Conservation (phyloP, 2,329 filamentous ascomycete genomes). For the Ophiostoma pallidulum region DNA sequence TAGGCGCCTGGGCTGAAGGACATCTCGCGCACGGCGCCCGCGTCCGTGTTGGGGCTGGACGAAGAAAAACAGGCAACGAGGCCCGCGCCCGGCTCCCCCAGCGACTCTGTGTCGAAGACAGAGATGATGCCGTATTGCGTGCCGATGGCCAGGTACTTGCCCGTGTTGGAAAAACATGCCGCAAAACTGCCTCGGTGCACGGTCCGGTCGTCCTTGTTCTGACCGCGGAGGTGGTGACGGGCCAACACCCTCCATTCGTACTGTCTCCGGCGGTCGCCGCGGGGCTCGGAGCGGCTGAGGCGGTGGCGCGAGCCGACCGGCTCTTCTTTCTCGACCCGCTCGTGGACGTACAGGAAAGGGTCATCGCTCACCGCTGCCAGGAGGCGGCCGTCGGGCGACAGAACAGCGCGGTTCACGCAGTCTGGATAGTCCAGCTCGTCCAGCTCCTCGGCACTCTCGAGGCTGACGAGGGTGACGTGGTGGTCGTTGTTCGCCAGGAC, state of each 20-base stretch:
- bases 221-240: slow-evolving; percentile 48
- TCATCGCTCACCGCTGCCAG: slow-evolving; percentile 82
- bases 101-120: slow-evolving; percentile 52
- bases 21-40: slow-evolving; percentile 83
- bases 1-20: slow-evolving; percentile 82
- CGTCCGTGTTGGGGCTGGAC: slow-evolving; percentile 58
- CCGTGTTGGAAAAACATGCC: slow-evolving; percentile 65
- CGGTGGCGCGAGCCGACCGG: slow-evolving; percentile 5
- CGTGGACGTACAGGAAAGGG: slow-evolving; percentile 76
- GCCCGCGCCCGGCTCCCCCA: slow-evolving; percentile 42
- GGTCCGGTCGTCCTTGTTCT: slow-evolving; percentile 43
- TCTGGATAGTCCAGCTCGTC: slow-evolving; percentile 67
- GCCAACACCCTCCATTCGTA: slow-evolving; percentile 44
- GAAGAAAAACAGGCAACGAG: slow-evolving; percentile 70
- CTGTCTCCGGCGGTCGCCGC: slow-evolving; percentile 9
- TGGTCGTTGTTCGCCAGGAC: slow-evolving; percentile 86
- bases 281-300: slow-evolving; percentile 15
- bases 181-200: slow-evolving; percentile 63
- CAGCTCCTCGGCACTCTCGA: slow-evolving; percentile 55
- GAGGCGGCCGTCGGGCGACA: slow-evolving; percentile 77
- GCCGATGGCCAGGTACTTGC: slow-evolving; percentile 62
- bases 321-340: slow-evolving; percentile 35
- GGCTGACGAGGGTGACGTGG: slow-evolving; percentile 73
- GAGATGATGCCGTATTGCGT: slow-evolving; percentile 75
- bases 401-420: slow-evolving; percentile 86